phyloP scores from a whole-genome alignment of 495 filamentous ascomycete genomes.

The Neurospora intermedia region DNA sequence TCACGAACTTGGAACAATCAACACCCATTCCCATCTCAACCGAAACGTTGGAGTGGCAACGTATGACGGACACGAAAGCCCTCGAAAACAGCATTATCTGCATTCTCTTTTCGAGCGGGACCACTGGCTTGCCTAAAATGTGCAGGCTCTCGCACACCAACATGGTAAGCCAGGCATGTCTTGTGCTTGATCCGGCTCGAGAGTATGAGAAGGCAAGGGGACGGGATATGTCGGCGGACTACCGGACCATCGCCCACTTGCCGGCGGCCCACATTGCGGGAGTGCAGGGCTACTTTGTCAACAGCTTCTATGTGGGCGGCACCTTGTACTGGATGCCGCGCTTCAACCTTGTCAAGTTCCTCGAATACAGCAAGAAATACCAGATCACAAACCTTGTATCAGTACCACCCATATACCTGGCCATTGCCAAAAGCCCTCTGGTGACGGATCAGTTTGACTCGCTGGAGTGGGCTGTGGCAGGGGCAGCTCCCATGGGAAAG shows the following conservation, averaged over 20 bases:
- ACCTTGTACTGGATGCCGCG: slow-evolving; percentile 41
- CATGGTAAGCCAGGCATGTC: slow-evolving; percentile 35
- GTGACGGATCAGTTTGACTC: slow-evolving; percentile 38
- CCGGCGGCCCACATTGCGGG: slow-evolving; percentile 35
- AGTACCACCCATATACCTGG: slow-evolving; percentile 40
- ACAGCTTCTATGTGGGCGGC: slow-evolving; percentile 28
- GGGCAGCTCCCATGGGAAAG: slow-evolving; percentile 26
- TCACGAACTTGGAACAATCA: background rate
- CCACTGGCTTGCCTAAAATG: slow-evolving; percentile 74
- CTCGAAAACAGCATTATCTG: slow-evolving; percentile 34
- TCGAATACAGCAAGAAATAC: slow-evolving; percentile 30
- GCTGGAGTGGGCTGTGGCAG: slow-evolving; percentile 14
- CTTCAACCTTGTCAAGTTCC: slow-evolving; percentile 35
- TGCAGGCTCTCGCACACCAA: slow-evolving; percentile 66
- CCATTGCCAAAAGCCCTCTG: slow-evolving; percentile 35
- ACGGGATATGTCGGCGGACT: background rate
- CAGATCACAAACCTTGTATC: slow-evolving; percentile 38
- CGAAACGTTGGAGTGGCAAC: slow-evolving; percentile 26
- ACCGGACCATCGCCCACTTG: slow-evolving; percentile 40
- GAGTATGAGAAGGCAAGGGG: background rate
- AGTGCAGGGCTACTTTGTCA: slow-evolving; percentile 34
- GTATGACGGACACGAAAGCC: slow-evolving; percentile 31
- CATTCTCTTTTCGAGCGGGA: slow-evolving; percentile 80
- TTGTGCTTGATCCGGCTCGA: slow-evolving; percentile 10
- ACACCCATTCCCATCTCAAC: background rate